Evolutionary conservation across 2,329 filamentous ascomycete genomes (phyloP).

Genomic region (Claviceps cyperi): DNA sequence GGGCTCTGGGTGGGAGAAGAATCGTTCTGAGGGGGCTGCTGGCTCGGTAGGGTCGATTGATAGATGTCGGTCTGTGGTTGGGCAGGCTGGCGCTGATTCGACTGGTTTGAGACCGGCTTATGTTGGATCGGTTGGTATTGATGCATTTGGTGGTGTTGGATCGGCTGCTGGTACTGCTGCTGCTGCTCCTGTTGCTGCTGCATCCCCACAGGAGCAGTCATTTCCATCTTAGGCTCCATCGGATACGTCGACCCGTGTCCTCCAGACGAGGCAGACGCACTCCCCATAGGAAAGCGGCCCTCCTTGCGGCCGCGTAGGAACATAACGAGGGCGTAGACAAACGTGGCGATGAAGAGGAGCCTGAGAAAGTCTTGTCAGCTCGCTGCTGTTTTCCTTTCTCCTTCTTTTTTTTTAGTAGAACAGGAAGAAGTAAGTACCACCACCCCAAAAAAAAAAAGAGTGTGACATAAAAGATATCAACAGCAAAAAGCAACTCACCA

Average conservation of each 20-base stretch:
- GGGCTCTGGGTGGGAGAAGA: conserved; percentile 13
- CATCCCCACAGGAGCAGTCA: conserved; percentile 4
- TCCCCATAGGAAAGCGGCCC: conserved; percentile 18
- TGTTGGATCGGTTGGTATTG: conserved; percentile 6
- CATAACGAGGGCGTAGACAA: conserved; percentile 21
- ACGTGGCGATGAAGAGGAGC: conserved; percentile 24
- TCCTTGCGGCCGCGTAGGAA: conserved; percentile 24
- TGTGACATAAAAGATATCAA: neutral
- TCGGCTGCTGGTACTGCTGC: conserved; percentile 8
- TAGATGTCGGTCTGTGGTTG: conserved; percentile 8
- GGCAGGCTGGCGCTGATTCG: conserved; percentile 10
- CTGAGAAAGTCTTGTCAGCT: conserved; percentile 11
- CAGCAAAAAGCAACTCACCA: conserved; percentile 18
- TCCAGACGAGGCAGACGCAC: conserved; percentile 1
- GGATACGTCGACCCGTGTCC: conserved; percentile 12
- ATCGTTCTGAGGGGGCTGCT: conserved; percentile 12
- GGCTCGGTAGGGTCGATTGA: conserved; percentile 8
- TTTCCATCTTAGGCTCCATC: conserved; percentile 20
- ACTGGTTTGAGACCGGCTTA: conserved; percentile 3
- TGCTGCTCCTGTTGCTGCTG: conserved; percentile 11
- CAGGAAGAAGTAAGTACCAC: no score
- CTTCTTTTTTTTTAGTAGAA: no score
- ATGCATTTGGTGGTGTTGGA: conserved; percentile 8
- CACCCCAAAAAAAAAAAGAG: no score
- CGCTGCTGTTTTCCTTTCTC: neutral